Evolutionary conservation across 345 rosid species (phyloP), one percentile per base, ranked within the genome.

Genomic region (Eucalyptus pauciflora): DNA sequence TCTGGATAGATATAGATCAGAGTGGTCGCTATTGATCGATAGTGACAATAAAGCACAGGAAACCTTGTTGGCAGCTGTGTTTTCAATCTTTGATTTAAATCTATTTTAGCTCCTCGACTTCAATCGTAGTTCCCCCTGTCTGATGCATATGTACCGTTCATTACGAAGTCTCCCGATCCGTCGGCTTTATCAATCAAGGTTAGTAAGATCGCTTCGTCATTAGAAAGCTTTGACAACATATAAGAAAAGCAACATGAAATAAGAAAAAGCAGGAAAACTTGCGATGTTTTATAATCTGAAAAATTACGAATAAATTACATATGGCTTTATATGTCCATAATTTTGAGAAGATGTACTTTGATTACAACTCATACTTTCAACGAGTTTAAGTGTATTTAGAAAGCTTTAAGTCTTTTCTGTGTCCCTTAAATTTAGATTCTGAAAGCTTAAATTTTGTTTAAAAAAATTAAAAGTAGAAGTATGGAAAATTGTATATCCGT

Each of bases 121-220:
- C 22, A 67, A 67, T 15, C 5, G 22, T 31, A 7, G 76, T 64
- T 64, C 20, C 5, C 0, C 37, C 76, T 64, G 10, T 67, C 79
- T 31, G 17, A 67, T 31, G 0, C 1, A 8, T 14, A 15, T 3
- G 37, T 31, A 8, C 20, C 22, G 9, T 67, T 67, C 0, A 4
- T 31, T 15, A 29, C 37, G 41, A 31, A 67, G 41, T 8, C 20
- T 58, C 25, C 3, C n/a, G 14, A 25, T 14, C 7, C 4, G n/a
- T 58, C 25, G 13, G 29, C n/a, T 58, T 58, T 2, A 58, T 58
- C 64, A 52, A 18, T 52, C 56, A 52, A 52, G 56, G 58, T 52
- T 52, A 18, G 58, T 0, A 52, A 18, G 58, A 52, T 52, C 56
- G 56, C 22, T 18, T 58, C n/a, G 13, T 58, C 64, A 58, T 58